Evolutionary conservation across 331 rosid species (phyloP).

Genomic region (Saraca asoca): DNA sequence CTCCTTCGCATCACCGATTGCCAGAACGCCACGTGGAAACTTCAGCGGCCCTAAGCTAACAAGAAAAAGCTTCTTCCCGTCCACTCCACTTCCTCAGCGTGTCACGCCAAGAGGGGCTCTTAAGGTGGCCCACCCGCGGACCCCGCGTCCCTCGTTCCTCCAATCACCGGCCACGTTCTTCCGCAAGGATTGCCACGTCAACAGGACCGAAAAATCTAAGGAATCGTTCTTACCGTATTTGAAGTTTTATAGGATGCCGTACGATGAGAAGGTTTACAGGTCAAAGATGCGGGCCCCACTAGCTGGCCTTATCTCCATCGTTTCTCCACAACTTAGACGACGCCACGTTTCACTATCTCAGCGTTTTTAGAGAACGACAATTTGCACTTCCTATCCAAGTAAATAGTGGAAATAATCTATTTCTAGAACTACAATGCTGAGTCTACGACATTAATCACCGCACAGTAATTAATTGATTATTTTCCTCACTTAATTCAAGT

Average conservation of each 20-base stretch:
- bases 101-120: slow-evolving; percentile 33
- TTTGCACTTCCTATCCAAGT: slow-evolving; percentile 14
- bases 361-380: slow-evolving; percentile 49
- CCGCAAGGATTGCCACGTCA: slow-evolving; percentile 64
- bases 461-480: slow-evolving; percentile 46
- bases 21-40: slow-evolving; percentile 55
- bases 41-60: slow-evolving; percentile 39
- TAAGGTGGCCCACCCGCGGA: slow-evolving; percentile 44
- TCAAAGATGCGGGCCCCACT: slow-evolving; percentile 98
- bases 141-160: slow-evolving; percentile 75
- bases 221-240: slow-evolving; percentile 69
- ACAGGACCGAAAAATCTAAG: slow-evolving; percentile 60
- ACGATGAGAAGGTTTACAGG: slow-evolving; percentile 89
- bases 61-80: slow-evolving; percentile 72
- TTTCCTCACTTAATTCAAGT: slow-evolving; percentile 23
- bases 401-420: slow-evolving; percentile 27
- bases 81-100: slow-evolving; percentile 82
- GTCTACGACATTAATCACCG: slow-evolving; percentile 13
- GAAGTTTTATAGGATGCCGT: slow-evolving; percentile 80
- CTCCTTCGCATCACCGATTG: slow-evolving; percentile 87
- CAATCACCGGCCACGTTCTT: slow-evolving; percentile 92
- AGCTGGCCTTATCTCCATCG: slow-evolving; percentile 86
- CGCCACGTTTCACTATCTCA: slow-evolving; percentile 87
- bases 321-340: slow-evolving; percentile 75
- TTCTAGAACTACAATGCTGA: background rate